Evolutionary conservation across 257 asterid genomes (phyloP).

Genomic region (Scutellaria galericulata): DNA sequence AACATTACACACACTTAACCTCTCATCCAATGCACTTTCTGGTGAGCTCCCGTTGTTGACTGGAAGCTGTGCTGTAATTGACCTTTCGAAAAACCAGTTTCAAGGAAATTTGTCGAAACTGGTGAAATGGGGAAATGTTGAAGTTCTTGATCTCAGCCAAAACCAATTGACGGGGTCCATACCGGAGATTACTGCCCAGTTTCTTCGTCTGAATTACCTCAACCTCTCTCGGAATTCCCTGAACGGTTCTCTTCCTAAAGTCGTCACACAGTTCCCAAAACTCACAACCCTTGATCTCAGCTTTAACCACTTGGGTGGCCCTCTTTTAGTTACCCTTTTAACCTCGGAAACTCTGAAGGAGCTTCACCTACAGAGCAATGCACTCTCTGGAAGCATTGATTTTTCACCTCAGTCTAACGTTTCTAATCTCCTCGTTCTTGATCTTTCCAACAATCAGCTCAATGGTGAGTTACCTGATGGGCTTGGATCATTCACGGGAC

Average conservation of each 20-base stretch:
- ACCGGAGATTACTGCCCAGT: constrained; percentile 79
- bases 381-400: constrained; percentile 60
- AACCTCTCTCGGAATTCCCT: constrained; percentile 76
- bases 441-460: constrained; percentile 71
- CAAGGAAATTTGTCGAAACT: constrained; percentile 71
- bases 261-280: constrained; percentile 65
- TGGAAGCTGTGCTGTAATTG: constrained; percentile 77
- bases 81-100: constrained; percentile 74
- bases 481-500: constrained; percentile 59
- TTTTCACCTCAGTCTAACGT: constrained; percentile 56
- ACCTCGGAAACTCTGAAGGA: constrained; percentile 70
- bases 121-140: constrained; percentile 87
- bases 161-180: constrained; percentile 72
- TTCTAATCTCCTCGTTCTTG: constrained; percentile 61
- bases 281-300: constrained; percentile 77
- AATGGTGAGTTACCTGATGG: constrained; percentile 67
- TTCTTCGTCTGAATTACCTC: constrained; percentile 74
- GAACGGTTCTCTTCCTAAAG: constrained; percentile 70
- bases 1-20: constrained; percentile 67
- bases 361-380: constrained; percentile 74
- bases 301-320: constrained; percentile 77
- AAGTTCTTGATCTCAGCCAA: constrained; percentile 83
- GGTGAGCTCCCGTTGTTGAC: constrained; percentile 87
- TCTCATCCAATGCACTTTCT: constrained; percentile 77
- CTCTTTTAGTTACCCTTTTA: constrained; percentile 62